Percentiles rank a stretch among this genome's conserved stretches.
Conservation (phyloP, 2,329 filamentous ascomycete genomes). For the Fusarium robinianum region DNA sequence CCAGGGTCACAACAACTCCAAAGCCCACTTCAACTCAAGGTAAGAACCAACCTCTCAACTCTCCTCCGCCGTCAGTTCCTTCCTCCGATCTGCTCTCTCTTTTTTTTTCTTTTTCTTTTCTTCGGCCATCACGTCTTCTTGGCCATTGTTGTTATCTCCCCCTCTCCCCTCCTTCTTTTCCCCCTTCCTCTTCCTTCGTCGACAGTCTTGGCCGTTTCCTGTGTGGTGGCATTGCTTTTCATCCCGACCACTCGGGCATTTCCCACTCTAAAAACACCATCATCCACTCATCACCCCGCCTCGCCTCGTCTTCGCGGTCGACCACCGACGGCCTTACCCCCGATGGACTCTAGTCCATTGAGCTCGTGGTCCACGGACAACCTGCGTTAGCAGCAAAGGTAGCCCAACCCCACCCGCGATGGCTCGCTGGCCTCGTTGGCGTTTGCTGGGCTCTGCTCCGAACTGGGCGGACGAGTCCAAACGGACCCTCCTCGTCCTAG, state of each 20-base stretch:
- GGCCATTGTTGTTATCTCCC: too few species aligned
- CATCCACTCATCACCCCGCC: slow-evolving; percentile 18
- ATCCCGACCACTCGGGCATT: too few species aligned
- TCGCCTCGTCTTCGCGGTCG: slow-evolving; percentile 20
- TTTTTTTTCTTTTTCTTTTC: slow-evolving; percentile 7
- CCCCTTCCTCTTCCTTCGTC: too few species aligned
- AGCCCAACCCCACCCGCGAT: slow-evolving; percentile 24
- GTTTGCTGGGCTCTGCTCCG: slow-evolving; percentile 12
- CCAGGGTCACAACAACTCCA: neutral
- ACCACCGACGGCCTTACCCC: slow-evolving; percentile 4
- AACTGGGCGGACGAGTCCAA: slow-evolving; percentile 10
- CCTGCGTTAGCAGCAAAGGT: slow-evolving; percentile 30
- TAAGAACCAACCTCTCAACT: slow-evolving; percentile 21
- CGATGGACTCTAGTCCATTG: too few species aligned
- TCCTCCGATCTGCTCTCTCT: slow-evolving; percentile 3
- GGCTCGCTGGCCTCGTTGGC: slow-evolving; percentile 17
- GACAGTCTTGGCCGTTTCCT: too few species aligned
- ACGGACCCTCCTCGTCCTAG: slow-evolving; percentile 29
- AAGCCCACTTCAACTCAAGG: slow-evolving; percentile 18
- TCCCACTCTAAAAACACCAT: too few species aligned
- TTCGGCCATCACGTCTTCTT: neutral
- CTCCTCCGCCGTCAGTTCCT: slow-evolving; percentile 7
- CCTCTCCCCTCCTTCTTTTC: neutral
- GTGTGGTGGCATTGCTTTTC: too few species aligned
- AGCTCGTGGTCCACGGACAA: slow-evolving; percentile 15